These are phyloP conservation scores for Mycena rosella DNA, from an alignment of 768 basidiomycete species.

Conservation along the genomic window DNA sequence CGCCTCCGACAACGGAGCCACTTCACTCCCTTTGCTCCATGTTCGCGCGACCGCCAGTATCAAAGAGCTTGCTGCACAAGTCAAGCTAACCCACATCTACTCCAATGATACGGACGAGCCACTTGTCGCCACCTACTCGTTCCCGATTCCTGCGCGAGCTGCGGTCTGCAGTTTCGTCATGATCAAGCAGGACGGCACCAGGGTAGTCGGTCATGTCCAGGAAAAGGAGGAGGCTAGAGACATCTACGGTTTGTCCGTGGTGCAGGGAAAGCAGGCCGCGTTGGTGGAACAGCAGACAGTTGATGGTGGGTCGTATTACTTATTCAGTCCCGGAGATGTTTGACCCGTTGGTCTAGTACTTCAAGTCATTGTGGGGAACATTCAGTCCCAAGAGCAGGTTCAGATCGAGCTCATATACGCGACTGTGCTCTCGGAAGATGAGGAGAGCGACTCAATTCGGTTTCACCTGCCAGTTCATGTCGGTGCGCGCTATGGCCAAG, in stretches of 20 bases:
- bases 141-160: slow-evolving; percentile 33
- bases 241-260: slow-evolving; percentile 27
- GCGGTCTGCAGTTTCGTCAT: slow-evolving; percentile 27
- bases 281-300: slow-evolving; percentile 28
- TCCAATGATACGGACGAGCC: slow-evolving; percentile 19
- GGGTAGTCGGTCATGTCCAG: slow-evolving; percentile 32
- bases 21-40: slow-evolving; percentile 29
- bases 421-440: slow-evolving; percentile 26
- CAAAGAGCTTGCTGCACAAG: slow-evolving; percentile 35
- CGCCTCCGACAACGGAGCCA: neutral
- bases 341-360: slow-evolving; percentile 22
- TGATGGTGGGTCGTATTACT: slow-evolving; percentile 25
- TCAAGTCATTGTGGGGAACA: slow-evolving; percentile 30
- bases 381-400: slow-evolving; percentile 24
- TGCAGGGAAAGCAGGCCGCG: slow-evolving; percentile 26
- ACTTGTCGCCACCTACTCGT: slow-evolving; percentile 33
- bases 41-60: slow-evolving; percentile 29
- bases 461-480: slow-evolving; percentile 28
- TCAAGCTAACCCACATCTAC: slow-evolving; percentile 35
- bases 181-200: slow-evolving; percentile 34
- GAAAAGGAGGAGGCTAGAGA: slow-evolving; percentile 32
- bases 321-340: neutral
- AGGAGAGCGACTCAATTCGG: slow-evolving; percentile 24
- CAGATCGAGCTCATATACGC: slow-evolving; percentile 33
- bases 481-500: slow-evolving; percentile 33